Base-by-base conservation (phyloP, 768 basidiomycete species). In the Astraeus odoratus region DNA sequence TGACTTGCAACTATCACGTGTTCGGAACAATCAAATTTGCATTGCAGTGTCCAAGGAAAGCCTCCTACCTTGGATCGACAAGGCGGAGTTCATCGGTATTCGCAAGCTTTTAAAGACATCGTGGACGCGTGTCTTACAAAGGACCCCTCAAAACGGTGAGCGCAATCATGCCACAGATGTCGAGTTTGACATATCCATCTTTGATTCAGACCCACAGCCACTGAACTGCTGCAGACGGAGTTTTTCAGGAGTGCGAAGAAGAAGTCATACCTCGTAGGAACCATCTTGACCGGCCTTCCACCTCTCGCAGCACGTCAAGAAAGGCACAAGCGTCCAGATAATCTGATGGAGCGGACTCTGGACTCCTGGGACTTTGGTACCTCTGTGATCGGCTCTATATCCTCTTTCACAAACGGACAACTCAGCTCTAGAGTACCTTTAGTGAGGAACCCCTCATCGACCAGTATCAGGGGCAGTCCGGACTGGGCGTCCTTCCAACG, bases 161-260 rank as follows among this genome's bases (percentile, higher is more conserved):
- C 42, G 51, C 18, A 39, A 22, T 40, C 19, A 18, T 12, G 18
- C 18, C 31, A 30, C 13, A 7, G 20, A 39, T n/a, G n/a, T 30
- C 18, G 2, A 38, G 24, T 39, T 51, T 12, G 41, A 27, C 18
- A 45, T 36, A 12, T n/a, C 9, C n/a, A 27, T 39, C 10, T 29
- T 24, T n/a, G 3, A 16, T 10, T 20, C 49, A 88, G 89, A 18
- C 92, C 91, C 23, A 81, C 82, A 2, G 84, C 93, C 4, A 75
- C 73, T 40, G 74, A 86, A 49, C 70, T 96, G n/a, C 69, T 94
- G 4, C 76, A 82, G 47, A 81, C 78, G 9, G 72, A 79, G 1
- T 92, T 94, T 61, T 89, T 97, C 69, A 86, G 74, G 60, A 66
- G 64, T 22, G 78, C 89, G 4, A 91, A 87, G 70, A 86, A 82